Conservation (phyloP, 2,329 filamentous ascomycete species). For the Penicillium sp. region DNA sequence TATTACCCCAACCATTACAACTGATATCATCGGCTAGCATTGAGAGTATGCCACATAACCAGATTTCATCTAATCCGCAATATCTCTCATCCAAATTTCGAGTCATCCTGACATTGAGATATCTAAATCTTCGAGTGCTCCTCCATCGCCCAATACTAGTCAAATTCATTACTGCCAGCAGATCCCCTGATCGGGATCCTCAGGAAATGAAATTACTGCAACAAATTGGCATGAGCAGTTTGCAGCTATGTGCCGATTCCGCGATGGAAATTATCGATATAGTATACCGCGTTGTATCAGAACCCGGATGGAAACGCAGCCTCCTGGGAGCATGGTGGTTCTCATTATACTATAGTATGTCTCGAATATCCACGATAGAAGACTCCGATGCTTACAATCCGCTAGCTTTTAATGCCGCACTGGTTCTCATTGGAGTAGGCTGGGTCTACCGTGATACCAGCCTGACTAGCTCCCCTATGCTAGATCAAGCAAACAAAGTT, state of each 20-base stretch:
- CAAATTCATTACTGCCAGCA: conserved; percentile 35
- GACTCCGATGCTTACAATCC: neutral
- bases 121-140: conserved; percentile 44
- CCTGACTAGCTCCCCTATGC: neutral
- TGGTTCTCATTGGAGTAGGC: conserved; percentile 29
- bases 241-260: conserved; percentile 35
- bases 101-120: conserved; percentile 47
- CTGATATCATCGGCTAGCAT: conserved; percentile 2
- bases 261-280: conserved; percentile 32
- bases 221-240: conserved; percentile 35
- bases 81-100: conserved; percentile 34
- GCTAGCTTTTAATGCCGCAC: conserved; percentile 35
- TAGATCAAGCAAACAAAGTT: neutral
- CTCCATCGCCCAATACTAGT: conserved; percentile 44
- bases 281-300: conserved; percentile 20
- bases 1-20: conserved; percentile 12
- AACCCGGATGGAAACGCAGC: conserved; percentile 20
- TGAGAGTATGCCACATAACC: neutral
- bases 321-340: conserved; percentile 36
- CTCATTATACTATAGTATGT: conserved; percentile 36
- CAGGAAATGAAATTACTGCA: conserved; percentile 27
- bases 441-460: conserved; percentile 15
- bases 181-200: conserved; percentile 4
- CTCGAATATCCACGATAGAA: neutral
- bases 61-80: neutral